Conservation (phyloP, 768 basidiomycete species). For the Russula virescens region DNA sequence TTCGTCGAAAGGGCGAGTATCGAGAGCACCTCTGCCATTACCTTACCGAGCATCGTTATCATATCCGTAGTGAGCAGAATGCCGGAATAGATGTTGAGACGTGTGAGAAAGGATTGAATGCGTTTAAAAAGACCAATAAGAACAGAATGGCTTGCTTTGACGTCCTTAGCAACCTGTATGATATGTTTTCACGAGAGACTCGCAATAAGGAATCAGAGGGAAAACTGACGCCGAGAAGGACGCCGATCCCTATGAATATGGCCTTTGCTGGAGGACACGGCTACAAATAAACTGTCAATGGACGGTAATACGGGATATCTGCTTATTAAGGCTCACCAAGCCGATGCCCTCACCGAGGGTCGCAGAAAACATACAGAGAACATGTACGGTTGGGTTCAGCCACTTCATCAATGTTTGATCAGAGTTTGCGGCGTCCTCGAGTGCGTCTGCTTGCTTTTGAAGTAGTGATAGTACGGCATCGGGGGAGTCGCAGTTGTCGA, state of each 20-base stretch:
- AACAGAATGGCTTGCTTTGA: not conserved
- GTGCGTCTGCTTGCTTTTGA: too few relatives aligned
- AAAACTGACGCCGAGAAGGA: not conserved
- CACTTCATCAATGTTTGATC: not conserved
- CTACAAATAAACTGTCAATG: not conserved
- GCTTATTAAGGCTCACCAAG: not conserved
- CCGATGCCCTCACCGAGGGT: not conserved
- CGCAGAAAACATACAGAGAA: not conserved
- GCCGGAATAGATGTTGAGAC: not conserved
- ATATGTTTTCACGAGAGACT: not conserved
- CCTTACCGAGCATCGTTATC: not conserved
- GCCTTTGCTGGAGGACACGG: not conserved
- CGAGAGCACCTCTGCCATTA: not conserved
- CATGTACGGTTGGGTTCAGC: not conserved
- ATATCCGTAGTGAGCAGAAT: not conserved
- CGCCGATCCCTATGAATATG: not conserved
- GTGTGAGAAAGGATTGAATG: not conserved
- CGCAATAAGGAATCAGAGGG: not conserved
- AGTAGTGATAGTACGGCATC: too few relatives aligned
- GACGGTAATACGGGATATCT: too few relatives aligned
- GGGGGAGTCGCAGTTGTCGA: too few relatives aligned
- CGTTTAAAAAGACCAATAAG: not conserved
- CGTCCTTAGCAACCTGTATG: not conserved
- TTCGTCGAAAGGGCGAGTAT: not conserved
- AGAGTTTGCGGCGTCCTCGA: too few relatives aligned